A percentile compares a stretch with the other conserved stretches of the same genome.
phyloP scores from a whole-genome alignment of 208 protist genomes.

The Trypanosoma rangeli region DNA sequence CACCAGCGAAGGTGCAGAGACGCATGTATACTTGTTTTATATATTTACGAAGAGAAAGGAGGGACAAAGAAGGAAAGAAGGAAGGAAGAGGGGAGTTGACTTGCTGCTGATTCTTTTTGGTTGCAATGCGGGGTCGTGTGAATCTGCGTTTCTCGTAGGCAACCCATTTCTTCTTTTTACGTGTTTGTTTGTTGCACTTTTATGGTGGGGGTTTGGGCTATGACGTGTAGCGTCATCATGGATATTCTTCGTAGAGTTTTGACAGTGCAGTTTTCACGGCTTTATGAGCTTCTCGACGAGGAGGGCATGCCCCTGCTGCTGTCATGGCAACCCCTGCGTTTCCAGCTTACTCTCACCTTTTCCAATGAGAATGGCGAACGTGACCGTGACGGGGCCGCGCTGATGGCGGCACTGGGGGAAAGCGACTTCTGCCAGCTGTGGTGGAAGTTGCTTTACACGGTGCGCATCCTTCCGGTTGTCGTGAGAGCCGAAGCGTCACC shows the following conservation, averaged over 20 bases:
- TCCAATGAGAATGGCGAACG: constrained; percentile 31
- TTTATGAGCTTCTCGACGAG: constrained; percentile 3
- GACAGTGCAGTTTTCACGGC: constrained; percentile 31
- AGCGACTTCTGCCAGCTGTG: constrained; percentile 47
- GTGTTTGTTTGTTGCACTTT: not conserved
- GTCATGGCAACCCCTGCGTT: constrained; percentile 43
- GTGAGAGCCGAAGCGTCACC: constrained; percentile 2
- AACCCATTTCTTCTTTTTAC: not conserved
- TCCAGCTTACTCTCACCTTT: constrained; percentile 41
- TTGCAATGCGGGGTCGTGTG: too few relatives aligned
- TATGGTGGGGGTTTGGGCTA: not conserved
- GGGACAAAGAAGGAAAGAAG: too few relatives aligned
- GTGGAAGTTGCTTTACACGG: constrained; percentile 40
- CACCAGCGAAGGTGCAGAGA: too few relatives aligned
- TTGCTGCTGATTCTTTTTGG: too few relatives aligned
- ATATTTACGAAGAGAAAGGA: too few relatives aligned
- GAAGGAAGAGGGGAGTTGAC: too few relatives aligned
- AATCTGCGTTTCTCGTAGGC: too few relatives aligned
- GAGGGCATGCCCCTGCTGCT: constrained; percentile 24
- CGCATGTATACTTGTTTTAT: too few relatives aligned
- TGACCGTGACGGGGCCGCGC: constrained; percentile 25
- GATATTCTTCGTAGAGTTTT: constrained; percentile 36
- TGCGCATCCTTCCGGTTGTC: constrained; percentile 44
- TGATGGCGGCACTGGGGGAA: constrained; percentile 42
- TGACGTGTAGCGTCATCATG: constrained; percentile 20